These are phyloP conservation scores for Phytopythium chamaehyphon DNA, from an alignment of 352 stramenopile genomes.

Conservation along the genomic window DNA sequence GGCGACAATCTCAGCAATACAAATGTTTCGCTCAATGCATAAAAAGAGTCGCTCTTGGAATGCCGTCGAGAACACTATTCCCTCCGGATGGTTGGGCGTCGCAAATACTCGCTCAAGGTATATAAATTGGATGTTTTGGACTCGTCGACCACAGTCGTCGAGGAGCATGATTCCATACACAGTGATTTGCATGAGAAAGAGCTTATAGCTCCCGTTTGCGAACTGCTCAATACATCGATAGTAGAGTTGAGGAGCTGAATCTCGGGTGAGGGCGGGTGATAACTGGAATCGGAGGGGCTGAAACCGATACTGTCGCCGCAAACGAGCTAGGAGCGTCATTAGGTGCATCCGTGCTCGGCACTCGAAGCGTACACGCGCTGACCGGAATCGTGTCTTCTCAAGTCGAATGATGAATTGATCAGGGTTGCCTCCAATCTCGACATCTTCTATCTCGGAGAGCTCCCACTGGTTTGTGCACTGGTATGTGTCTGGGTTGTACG, in stretches of 20 bases:
- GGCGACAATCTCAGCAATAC: slow-evolving; percentile 48
- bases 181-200: slow-evolving; percentile 46
- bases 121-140: slow-evolving; percentile 47
- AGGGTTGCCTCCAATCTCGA: slow-evolving; percentile 45
- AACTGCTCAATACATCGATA: slow-evolving; percentile 67
- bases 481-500: slow-evolving; percentile 67
- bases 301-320: slow-evolving; percentile 40
- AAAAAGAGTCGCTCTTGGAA: slow-evolving; percentile 73
- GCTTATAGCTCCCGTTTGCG: slow-evolving; percentile 52
- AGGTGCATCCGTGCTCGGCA: slow-evolving; percentile 54
- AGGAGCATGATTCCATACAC: slow-evolving; percentile 47
- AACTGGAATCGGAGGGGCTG: slow-evolving; percentile 33
- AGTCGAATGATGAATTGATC: slow-evolving; percentile 54
- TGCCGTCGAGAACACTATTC: slow-evolving; percentile 51
- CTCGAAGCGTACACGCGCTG: slow-evolving; percentile 46
- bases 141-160: slow-evolving; percentile 38
- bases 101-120: slow-evolving; percentile 45
- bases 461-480: slow-evolving; percentile 71
- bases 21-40: slow-evolving; percentile 51
- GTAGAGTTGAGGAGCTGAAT: slow-evolving; percentile 14
- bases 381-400: slow-evolving; percentile 60
- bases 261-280: slow-evolving; percentile 7
- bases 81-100: slow-evolving; percentile 41
- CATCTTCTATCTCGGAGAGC: slow-evolving; percentile 49
- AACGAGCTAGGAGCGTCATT: slow-evolving; percentile 39